phyloP scores from a whole-genome alignment of 129 eudicot genomes.

The Calendula officinalis region DNA sequence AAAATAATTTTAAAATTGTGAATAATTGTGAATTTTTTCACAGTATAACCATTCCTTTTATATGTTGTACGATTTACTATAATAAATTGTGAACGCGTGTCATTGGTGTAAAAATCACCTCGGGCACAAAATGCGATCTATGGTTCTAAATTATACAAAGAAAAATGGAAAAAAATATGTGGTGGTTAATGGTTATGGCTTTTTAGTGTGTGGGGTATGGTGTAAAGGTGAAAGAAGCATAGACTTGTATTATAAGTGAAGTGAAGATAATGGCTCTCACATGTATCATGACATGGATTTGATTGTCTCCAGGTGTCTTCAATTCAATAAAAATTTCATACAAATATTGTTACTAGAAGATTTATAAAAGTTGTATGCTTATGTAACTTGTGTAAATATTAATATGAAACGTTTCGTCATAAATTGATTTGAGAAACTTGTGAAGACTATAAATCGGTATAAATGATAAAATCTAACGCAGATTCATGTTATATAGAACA shows the following conservation, averaged over 20 bases:
- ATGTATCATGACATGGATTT: conserved; percentile 26
- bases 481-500: neutral
- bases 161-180: conserved; percentile 6
- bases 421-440: neutral
- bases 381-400: neutral
- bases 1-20: neutral
- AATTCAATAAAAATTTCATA: neutral
- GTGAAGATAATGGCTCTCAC: conserved; percentile 27
- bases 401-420: neutral
- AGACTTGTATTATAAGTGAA: conserved; percentile 37
- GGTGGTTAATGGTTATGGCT: conserved; percentile 23
- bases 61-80: neutral
- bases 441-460: neutral
- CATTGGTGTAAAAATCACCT: neutral
- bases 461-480: neutral
- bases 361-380: neutral
- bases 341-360: neutral
- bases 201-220: conserved; percentile 26
- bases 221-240: conserved; percentile 22
- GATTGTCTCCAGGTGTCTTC: conserved; percentile 5
- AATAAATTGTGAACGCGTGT: neutral
- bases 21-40: neutral
- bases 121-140: no score
- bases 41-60: no score
- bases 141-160: neutral